A percentile compares a stretch with the other conserved stretches of the same genome.
phyloP scores from a whole-genome alignment of 1,284 basidiomycete species.

The Boletellus sp. region DNA sequence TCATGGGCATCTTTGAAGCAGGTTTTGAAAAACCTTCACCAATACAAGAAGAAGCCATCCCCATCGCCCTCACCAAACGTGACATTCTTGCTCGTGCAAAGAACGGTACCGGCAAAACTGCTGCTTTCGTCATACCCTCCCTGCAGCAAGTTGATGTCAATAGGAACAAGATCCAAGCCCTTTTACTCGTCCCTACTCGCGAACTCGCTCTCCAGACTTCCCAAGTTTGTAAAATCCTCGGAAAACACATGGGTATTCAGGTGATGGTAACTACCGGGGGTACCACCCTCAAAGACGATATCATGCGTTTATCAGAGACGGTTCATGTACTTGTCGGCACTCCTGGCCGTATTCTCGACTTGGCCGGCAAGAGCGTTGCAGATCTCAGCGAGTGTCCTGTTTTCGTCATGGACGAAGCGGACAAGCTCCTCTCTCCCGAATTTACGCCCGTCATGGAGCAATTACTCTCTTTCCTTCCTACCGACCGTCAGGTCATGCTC shows the following conservation, averaged over 20 bases:
- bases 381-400: constrained; percentile 93
- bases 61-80: constrained; percentile 80
- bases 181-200: constrained; percentile 91
- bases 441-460: constrained; percentile 99
- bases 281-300: constrained; percentile 97
- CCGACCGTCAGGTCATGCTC: constrained; percentile 94
- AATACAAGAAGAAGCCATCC: constrained; percentile 97
- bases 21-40: constrained; percentile 96
- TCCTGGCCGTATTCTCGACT: constrained; percentile 93
- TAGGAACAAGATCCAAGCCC: constrained; percentile 90
- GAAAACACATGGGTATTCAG: constrained; percentile 92
- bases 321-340: constrained; percentile 98
- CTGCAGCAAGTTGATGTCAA: constrained; percentile 89
- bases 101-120: constrained; percentile 94
- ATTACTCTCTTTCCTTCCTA: constrained; percentile 81
- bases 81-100: constrained; percentile 92
- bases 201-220: constrained; percentile 95
- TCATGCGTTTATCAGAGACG: constrained; percentile 84
- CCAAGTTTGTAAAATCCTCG: constrained; percentile 96
- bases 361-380: constrained; percentile 91
- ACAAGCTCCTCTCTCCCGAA: constrained; percentile 96
- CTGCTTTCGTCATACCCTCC: constrained; percentile 96
- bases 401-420: constrained; percentile 99
- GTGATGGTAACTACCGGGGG: constrained; percentile 99
- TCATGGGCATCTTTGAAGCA: constrained; percentile 95